These are phyloP conservation scores for Aspergillus pseudotamarii DNA, from an alignment of 2,329 filamentous ascomycete genomes.

Conservation along the genomic window DNA sequence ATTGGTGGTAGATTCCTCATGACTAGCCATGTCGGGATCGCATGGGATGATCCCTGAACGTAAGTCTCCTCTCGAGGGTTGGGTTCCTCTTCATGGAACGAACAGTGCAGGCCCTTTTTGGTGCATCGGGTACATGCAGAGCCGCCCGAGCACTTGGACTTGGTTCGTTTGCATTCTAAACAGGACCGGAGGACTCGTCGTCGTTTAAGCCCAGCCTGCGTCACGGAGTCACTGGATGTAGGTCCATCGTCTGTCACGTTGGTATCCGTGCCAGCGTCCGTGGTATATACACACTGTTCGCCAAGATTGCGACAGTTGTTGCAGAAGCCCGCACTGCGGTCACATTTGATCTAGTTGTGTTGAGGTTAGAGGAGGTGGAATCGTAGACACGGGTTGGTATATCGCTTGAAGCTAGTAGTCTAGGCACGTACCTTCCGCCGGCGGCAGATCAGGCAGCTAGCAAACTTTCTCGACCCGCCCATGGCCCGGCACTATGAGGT, in stretches of 20 bases:
- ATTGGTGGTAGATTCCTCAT: not conserved
- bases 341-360: not conserved
- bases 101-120: not conserved
- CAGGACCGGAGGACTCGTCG: conserved; percentile 7
- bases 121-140: conserved; percentile 1
- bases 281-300: not conserved
- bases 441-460: not conserved
- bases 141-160: conserved; percentile 5
- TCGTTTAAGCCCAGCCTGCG: conserved; percentile 3
- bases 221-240: not conserved
- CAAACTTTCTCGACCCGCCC: not conserved
- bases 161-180: conserved; percentile 6
- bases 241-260: not conserved
- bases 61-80: not conserved
- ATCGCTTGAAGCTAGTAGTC: not conserved
- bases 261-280: not conserved
- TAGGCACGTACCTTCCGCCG: not conserved
- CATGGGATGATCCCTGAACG: not conserved
- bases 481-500: not conserved
- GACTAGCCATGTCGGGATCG: not conserved
- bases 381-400: not conserved
- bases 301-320: not conserved
- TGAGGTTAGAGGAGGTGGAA: not conserved
- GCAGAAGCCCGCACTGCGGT: not conserved
- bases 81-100: not conserved